Evolutionary conservation across 1,139 yeast species (phyloP).

Genomic region (Pichia sp.): DNA sequence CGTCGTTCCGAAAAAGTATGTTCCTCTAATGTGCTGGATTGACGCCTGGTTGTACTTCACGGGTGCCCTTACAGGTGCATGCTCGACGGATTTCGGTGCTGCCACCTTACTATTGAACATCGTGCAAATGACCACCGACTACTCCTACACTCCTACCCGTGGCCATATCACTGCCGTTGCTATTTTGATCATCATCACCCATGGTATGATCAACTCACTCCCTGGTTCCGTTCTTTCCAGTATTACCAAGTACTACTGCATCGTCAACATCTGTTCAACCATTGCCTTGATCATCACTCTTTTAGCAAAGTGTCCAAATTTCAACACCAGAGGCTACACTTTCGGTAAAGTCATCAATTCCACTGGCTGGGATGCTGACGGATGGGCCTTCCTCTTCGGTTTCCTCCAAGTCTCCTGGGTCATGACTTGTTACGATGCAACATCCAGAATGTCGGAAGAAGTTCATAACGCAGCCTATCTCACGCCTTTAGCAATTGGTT

Average conservation of each 20-base stretch:
- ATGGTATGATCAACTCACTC: conserved; percentile 40
- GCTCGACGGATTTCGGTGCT: conserved; percentile 37
- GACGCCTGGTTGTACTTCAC: conserved; percentile 44
- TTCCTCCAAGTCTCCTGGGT: conserved; percentile 38
- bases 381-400: conserved; percentile 36
- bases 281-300: conserved; percentile 36
- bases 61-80: conserved; percentile 44
- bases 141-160: conserved; percentile 37
- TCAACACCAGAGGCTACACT: conserved; percentile 29
- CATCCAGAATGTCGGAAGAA: conserved; percentile 49
- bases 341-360: conserved; percentile 32
- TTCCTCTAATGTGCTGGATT: conserved; percentile 38
- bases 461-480: conserved; percentile 41
- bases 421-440: conserved; percentile 36
- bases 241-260: conserved; percentile 41
- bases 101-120: conserved; percentile 40
- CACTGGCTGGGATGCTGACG: conserved; percentile 35
- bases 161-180: conserved; percentile 43
- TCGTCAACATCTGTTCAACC: conserved; percentile 40
- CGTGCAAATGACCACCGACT: conserved; percentile 40
- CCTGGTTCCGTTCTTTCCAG: conserved; percentile 40
- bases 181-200: conserved; percentile 39
- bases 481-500: conserved; percentile 34
- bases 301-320: conserved; percentile 33
- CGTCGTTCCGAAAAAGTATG: conserved; percentile 34